A percentile compares a stretch with the other conserved stretches of the same genome.
These are phyloP conservation scores for Durotheca rogersii DNA, from an alignment of 495 filamentous ascomycete genomes.

Conservation along the genomic window DNA sequence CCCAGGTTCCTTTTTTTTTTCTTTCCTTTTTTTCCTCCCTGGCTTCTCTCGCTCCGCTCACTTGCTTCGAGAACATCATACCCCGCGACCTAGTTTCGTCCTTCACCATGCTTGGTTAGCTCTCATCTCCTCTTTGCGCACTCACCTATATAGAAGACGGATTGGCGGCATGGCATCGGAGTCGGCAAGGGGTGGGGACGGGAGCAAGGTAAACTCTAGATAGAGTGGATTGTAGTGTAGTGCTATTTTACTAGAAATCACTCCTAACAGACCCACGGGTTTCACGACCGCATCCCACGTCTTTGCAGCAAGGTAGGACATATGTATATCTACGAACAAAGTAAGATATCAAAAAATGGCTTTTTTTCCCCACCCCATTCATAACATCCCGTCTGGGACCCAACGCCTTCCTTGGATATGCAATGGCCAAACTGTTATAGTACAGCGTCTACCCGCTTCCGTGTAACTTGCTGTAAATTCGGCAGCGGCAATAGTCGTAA, in stretches of 20 bases:
- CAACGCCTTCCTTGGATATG: conserved; percentile 7
- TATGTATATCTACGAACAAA: no score
- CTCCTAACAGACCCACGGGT: neutral
- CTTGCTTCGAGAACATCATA: no score
- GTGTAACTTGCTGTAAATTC: neutral
- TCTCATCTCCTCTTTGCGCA: conserved; percentile 4
- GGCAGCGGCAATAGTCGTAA: no score
- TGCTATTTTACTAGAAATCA: no score
- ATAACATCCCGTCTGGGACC: neutral
- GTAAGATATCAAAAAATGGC: no score
- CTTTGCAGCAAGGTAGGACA: no score
- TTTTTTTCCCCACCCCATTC: no score
- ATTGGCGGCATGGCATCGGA: conserved; percentile 3
- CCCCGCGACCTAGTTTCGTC: no score
- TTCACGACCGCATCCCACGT: no score
- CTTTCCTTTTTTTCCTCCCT: neutral
- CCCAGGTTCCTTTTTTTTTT: neutral
- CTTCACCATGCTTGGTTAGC: no score
- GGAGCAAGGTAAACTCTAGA: no score
- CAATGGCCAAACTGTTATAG: conserved; percentile 7
- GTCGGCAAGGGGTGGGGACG: conserved; percentile 2
- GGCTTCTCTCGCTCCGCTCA: neutral
- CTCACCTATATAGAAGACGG: conserved; percentile 17
- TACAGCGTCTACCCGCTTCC: conserved; percentile 3
- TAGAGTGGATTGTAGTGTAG: no score